These are phyloP conservation scores for Sporisorium exsertum DNA, from an alignment of 1,284 basidiomycete genomes.

Conservation along the genomic window DNA sequence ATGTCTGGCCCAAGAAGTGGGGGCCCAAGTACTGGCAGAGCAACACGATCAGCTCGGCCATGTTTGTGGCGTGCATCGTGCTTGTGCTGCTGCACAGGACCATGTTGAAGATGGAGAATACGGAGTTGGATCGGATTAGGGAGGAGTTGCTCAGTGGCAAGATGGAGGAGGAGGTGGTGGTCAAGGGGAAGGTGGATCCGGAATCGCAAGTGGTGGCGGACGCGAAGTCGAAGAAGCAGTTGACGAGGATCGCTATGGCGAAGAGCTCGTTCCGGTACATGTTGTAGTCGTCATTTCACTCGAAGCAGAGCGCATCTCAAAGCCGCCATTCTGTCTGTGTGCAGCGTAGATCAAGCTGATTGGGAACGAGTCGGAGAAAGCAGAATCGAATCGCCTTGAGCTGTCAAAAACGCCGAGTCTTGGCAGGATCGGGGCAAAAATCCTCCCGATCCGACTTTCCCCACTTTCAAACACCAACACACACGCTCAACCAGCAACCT, in stretches of 20 bases:
- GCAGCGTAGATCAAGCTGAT: not conserved
- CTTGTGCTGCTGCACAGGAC: slow-evolving; percentile 45
- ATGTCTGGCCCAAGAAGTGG: slow-evolving; percentile 56
- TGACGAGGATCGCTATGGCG: slow-evolving; percentile 36
- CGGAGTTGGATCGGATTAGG: slow-evolving; percentile 40
- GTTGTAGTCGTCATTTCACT: slow-evolving; percentile 8
- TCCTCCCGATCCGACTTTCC: slow-evolving; percentile 7
- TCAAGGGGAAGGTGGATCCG: slow-evolving; percentile 7
- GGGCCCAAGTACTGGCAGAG: slow-evolving; percentile 57
- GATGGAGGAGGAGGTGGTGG: slow-evolving; percentile 2
- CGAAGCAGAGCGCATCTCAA: not conserved
- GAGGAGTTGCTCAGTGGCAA: not conserved
- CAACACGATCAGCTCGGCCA: slow-evolving; percentile 46
- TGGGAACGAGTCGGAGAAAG: not conserved
- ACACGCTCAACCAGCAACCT: not conserved
- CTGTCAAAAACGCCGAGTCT: slow-evolving; percentile 5
- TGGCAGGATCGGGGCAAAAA: not conserved
- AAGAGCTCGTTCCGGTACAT: slow-evolving; percentile 51
- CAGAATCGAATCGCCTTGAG: not conserved
- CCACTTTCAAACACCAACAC: slow-evolving; percentile 14
- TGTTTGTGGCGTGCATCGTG: slow-evolving; percentile 48
- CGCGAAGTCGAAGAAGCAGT: slow-evolving; percentile 20
- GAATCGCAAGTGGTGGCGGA: slow-evolving; percentile 8
- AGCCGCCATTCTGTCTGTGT: not conserved
- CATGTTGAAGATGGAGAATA: slow-evolving; percentile 47